Evolutionary conservation across 2,329 filamentous ascomycete species (phyloP).

Genomic region (Ophiostoma populinum): DNA sequence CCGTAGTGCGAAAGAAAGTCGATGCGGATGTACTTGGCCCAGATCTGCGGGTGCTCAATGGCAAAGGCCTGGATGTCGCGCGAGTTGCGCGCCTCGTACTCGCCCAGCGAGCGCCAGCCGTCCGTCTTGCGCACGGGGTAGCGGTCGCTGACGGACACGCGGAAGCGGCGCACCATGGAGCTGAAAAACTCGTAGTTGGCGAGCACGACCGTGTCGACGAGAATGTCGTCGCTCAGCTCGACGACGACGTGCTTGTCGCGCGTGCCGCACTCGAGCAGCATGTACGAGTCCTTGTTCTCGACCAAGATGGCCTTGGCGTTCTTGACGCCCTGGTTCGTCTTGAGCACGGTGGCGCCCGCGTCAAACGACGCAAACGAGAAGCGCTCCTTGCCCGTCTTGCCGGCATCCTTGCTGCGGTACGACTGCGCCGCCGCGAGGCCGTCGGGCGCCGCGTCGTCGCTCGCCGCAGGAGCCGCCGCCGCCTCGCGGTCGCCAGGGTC

Average conservation of each 20-base stretch:
- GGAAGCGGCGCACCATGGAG: conserved; percentile 83
- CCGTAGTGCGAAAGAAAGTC: conserved; percentile 91
- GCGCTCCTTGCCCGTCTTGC: conserved; percentile 91
- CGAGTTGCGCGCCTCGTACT: conserved; percentile 81
- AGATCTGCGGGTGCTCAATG: conserved; percentile 87
- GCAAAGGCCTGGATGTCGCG: conserved; percentile 89
- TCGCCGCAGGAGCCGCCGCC: conserved; percentile 18
- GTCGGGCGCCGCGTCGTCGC: conserved; percentile 11
- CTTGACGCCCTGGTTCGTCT: conserved; percentile 73
- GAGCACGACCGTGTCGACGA: conserved; percentile 90
- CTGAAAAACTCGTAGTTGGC: conserved; percentile 99
- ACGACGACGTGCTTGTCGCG: conserved; percentile 88
- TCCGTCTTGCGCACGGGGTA: conserved; percentile 75
- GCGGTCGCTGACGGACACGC: conserved; percentile 81
- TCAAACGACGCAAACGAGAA: conserved; percentile 98
- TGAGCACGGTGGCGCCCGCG: conserved; percentile 81
- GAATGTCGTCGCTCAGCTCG: conserved; percentile 70
- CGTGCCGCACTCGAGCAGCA: conserved; percentile 79
- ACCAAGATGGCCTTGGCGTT: conserved; percentile 77
- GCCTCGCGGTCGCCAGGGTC: too few relatives aligned
- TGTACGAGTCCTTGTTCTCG: conserved; percentile 97
- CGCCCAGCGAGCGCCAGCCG: conserved; percentile 78
- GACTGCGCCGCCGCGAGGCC: conserved; percentile 30
- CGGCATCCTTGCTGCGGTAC: conserved; percentile 74
- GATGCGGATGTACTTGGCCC: conserved; percentile 81